These are phyloP conservation scores for Diplogelasinospora grovesii DNA, from an alignment of 495 filamentous ascomycete species.

Conservation along the genomic window DNA sequence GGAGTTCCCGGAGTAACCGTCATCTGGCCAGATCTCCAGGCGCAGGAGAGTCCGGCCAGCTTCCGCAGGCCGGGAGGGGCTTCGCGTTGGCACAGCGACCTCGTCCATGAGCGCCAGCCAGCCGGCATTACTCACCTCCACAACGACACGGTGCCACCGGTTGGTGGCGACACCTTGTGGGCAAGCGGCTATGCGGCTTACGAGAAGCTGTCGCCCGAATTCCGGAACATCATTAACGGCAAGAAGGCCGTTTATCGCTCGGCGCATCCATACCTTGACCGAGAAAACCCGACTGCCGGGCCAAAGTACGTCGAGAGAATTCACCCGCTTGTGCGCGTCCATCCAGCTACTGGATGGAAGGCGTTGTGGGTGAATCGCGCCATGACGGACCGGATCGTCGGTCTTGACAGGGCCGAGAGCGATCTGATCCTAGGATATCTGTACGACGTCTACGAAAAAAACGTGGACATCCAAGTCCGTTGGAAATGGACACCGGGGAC, in stretches of 20 bases:
- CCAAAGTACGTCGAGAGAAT: conserved; percentile 58
- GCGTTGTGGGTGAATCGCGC: conserved; percentile 62
- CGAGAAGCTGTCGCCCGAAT: conserved; percentile 61
- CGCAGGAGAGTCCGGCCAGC: conserved; percentile 45
- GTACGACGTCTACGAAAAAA: conserved; percentile 58
- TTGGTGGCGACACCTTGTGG: conserved; percentile 69
- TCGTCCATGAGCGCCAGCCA: conserved; percentile 64
- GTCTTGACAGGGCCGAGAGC: conserved; percentile 57
- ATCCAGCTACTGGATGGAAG: conserved; percentile 67
- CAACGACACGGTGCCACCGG: conserved; percentile 57
- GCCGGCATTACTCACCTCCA: conserved; percentile 65
- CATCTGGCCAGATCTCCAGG: conserved; percentile 60
- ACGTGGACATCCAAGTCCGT: conserved; percentile 60
- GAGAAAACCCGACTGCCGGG: conserved; percentile 52
- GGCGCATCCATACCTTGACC: conserved; percentile 61
- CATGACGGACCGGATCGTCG: conserved; percentile 59
- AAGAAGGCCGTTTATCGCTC: conserved; percentile 59
- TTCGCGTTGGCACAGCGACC: conserved; percentile 62
- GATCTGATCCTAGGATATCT: conserved; percentile 63
- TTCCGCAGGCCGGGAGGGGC: conserved; percentile 61
- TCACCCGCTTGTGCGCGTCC: conserved; percentile 63
- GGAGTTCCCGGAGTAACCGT: conserved; percentile 58
- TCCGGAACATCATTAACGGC: conserved; percentile 66
- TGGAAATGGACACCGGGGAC: conserved; percentile 59
- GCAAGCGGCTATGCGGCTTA: conserved; percentile 64